These are phyloP conservation scores for Citrus maxima DNA, from an alignment of 345 rosid genomes.

Conservation along the genomic window DNA sequence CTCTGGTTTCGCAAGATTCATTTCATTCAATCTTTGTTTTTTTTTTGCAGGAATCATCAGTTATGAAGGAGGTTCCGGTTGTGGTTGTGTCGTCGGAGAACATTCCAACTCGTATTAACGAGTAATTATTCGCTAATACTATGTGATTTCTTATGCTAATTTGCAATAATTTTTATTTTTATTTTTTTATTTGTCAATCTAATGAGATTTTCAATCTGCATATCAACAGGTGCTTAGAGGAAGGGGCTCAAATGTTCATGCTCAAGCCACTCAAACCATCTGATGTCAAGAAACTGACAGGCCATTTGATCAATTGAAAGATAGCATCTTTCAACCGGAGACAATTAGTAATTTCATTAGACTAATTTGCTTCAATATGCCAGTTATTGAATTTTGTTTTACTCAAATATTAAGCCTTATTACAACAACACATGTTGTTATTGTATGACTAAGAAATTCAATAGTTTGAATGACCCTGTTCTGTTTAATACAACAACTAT, in stretches of 20 bases:
- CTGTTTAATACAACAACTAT: not conserved
- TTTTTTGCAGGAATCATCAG: constrained; percentile 55
- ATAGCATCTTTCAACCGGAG: not conserved
- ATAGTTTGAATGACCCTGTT: not conserved
- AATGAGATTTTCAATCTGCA: not conserved
- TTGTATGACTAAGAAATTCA: not conserved
- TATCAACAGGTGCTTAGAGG: constrained; percentile 58
- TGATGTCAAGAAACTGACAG: constrained; percentile 64
- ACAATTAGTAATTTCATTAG: not conserved
- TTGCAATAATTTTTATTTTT: too few relatives aligned
- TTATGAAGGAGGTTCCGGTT: constrained; percentile 74
- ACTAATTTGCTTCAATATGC: not conserved
- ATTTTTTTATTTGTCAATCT: not conserved
- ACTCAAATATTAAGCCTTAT: not conserved
- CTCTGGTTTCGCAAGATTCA: too few relatives aligned
- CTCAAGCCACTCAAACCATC: constrained; percentile 79
- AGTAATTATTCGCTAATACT: constrained; percentile 31
- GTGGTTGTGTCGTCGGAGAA: constrained; percentile 88
- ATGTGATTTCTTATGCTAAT: not conserved
- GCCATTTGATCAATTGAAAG: constrained; percentile 39
- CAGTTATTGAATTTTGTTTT: not conserved
- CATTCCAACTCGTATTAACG: constrained; percentile 60
- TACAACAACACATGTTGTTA: not conserved
- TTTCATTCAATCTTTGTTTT: not conserved
- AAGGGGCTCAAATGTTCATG: constrained; percentile 91